Conservation (phyloP, 116 monocot genomes). For the Phalaenopsis hybrid region DNA sequence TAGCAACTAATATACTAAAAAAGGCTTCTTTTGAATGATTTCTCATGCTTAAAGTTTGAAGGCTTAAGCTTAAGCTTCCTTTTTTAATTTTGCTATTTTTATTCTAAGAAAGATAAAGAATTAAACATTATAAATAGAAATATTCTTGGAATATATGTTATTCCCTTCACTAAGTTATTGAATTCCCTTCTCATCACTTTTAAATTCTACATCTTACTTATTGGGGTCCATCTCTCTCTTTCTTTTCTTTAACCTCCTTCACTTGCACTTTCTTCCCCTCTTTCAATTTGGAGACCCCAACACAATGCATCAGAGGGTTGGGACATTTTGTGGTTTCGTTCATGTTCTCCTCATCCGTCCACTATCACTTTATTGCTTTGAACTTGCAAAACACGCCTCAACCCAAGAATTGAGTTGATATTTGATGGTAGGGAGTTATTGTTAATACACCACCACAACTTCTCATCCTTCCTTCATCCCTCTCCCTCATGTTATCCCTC, state of each 20-base stretch:
- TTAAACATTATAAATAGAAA: not conserved
- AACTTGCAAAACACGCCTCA: no score
- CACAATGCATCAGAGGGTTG: no score
- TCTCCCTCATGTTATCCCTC: no score
- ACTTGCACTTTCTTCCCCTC: not conserved
- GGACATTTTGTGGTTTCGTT: no score
- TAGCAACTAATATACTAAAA: not conserved
- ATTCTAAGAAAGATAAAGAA: not conserved
- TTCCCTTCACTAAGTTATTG: not conserved
- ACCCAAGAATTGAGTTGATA: no score
- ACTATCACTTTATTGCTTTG: no score
- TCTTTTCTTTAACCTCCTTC: no score
- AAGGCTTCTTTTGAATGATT: not conserved
- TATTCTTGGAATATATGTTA: not conserved
- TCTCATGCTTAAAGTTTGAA: not conserved
- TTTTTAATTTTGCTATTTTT: not conserved
- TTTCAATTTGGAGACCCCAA: no score
- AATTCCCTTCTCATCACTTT: not conserved
- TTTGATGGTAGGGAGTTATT: no score
- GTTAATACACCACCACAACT: no score
- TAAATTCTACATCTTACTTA: not conserved
- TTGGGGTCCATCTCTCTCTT: not conserved
- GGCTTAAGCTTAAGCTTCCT: not conserved
- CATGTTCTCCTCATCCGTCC: no score
- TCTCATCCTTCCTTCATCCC: no score